Conservation (phyloP, 2,329 filamentous ascomycete genomes). For the Fusarium tricinctum region DNA sequence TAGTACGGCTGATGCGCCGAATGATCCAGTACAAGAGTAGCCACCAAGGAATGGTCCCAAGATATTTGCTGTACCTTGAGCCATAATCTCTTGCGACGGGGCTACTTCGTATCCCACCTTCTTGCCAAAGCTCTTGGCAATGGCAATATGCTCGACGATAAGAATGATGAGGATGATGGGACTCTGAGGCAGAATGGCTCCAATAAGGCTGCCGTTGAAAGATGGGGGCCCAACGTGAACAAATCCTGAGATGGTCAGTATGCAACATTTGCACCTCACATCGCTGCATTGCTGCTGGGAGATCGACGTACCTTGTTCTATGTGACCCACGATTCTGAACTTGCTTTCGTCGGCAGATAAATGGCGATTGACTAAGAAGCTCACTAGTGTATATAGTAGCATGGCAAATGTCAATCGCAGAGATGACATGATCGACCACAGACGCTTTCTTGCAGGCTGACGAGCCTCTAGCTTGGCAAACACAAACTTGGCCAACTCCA, state of each 20-base stretch:
- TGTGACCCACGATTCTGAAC: slow-evolving; percentile 75
- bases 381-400: slow-evolving; percentile 80
- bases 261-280: fast-evolving
- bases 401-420: slow-evolving; percentile 82
- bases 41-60: slow-evolving; percentile 80
- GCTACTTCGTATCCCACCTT: slow-evolving; percentile 84
- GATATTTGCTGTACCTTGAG: slow-evolving; percentile 81
- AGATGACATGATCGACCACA: slow-evolving; percentile 81
- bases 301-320: slow-evolving; percentile 68
- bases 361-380: slow-evolving; percentile 74
- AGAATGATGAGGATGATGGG: slow-evolving; percentile 82
- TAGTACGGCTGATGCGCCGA: slow-evolving; percentile 82
- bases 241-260: slow-evolving; percentile 32
- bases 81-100: slow-evolving; percentile 83
- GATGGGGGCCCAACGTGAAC: slow-evolving; percentile 60
- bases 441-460: slow-evolving; percentile 71
- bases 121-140: slow-evolving; percentile 85
- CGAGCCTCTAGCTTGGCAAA: slow-evolving; percentile 73
- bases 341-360: slow-evolving; percentile 60
- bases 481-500: slow-evolving; percentile 69
- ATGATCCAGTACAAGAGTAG: slow-evolving; percentile 62
- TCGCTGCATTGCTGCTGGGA: no score
- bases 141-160: slow-evolving; percentile 86
- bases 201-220: slow-evolving; percentile 69
- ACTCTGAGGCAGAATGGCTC: slow-evolving; percentile 70